These are phyloP conservation scores for Cladosporium sp. DNA, from an alignment of 2,329 filamentous ascomycete genomes.

Conservation along the genomic window DNA sequence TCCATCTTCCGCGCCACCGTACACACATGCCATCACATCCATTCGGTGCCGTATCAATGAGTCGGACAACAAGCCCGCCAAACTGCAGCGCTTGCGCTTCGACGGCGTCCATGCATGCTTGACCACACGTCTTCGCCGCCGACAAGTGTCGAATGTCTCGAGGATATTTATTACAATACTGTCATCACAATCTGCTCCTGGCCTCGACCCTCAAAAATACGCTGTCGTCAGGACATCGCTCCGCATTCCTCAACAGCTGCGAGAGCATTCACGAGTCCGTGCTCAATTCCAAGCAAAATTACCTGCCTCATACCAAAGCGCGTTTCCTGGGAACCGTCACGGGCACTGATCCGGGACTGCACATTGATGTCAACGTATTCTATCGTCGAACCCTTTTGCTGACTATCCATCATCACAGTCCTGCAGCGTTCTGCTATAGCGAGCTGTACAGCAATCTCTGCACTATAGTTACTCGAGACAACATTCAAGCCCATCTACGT, in stretches of 20 bases:
- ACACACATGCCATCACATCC: no score
- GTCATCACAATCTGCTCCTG: background rate
- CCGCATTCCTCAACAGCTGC: slow-evolving; percentile 17
- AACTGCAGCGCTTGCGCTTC: background rate
- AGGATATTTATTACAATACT: background rate
- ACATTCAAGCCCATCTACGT: background rate
- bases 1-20: background rate
- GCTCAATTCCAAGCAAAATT: slow-evolving; percentile 19
- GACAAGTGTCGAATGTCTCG: no score
- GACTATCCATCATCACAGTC: slow-evolving; percentile 13
- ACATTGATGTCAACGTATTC: background rate
- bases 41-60: no score
- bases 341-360: background rate
- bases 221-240: slow-evolving; percentile 4
- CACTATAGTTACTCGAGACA: slow-evolving; percentile 4
- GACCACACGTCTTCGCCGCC: no score
- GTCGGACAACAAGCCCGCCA: no score
- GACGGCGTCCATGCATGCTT: background rate
- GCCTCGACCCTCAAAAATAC: slow-evolving; percentile 2
- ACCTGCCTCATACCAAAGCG: slow-evolving; percentile 22
- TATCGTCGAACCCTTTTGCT: slow-evolving; percentile 1
- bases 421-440: slow-evolving; percentile 20
- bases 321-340: slow-evolving; percentile 7
- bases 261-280: slow-evolving; percentile 10
- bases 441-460: slow-evolving; percentile 11